Evolutionary conservation across 129 eudicot species (phyloP), one percentile per base, ranked within the genome.

Genomic region (Pseudognaphalium luteoalbum): DNA sequence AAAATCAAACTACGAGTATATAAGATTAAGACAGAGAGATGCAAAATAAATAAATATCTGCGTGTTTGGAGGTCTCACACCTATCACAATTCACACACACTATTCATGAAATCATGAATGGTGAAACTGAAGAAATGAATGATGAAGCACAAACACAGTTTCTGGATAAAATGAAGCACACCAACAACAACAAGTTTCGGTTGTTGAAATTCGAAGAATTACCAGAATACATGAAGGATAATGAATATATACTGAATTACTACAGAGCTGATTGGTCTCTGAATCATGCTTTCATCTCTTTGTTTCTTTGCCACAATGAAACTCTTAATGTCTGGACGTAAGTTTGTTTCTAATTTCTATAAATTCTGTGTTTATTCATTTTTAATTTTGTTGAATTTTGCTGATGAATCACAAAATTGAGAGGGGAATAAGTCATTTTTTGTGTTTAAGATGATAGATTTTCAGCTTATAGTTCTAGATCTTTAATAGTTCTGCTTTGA

Each of bases 311-410:
- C 82, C 99, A 95, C 79, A 95, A 95, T 71, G 99, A 95, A 82
- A 84, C 99, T 17, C 88, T 95, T 25, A 95, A 95, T 54, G 88
- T 95, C 28, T 95, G 99, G 99, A 91, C 96, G 99, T 95, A 87
- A 86, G 96, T 84, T 0, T 30, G 0, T 72, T 70, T 66, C 37
- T 0, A 29, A n/a, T 17, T 68, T 11, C 41, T 21, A 14, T 25
- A 25, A 25, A 59, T 17, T 8, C 4, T 5, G 10, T 54, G 21
- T 54, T 5, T 54, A 54, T n/a, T 6, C 21, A 54, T 66, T 35
- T 47, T 47, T 42, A 42, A 42, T 42, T 3, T 47, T 14, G 6
- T 50, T 6, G 62, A 0, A 5, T 16, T 66, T 76, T 66, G 73
- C 39, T 52, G 21, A 22, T 15, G 15, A 5, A 12, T 76, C 56